These are phyloP conservation scores for Cryptococcus hybrid DNA, from an alignment of 1,284 basidiomycete species.

Conservation along the genomic window DNA sequence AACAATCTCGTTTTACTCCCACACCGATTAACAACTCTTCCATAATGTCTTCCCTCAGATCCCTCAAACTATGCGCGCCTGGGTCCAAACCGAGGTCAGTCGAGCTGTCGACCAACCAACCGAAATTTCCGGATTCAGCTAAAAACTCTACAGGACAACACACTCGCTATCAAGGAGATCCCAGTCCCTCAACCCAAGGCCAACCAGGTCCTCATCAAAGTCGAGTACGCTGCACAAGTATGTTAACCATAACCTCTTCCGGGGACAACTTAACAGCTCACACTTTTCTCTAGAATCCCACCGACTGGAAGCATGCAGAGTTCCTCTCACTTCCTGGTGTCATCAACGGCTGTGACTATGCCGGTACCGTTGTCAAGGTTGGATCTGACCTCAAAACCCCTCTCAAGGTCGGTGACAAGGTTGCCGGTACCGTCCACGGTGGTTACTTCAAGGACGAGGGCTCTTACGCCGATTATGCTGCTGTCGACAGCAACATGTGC, in stretches of 20 bases:
- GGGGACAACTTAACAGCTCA: too few species aligned
- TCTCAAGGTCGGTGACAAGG: constrained; percentile 52
- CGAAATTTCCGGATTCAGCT: background rate
- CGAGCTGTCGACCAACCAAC: background rate
- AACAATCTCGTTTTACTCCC: too few species aligned
- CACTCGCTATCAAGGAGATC: constrained; percentile 25
- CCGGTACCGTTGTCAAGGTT: constrained; percentile 51
- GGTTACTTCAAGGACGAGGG: constrained; percentile 42
- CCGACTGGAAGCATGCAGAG: constrained; percentile 45
- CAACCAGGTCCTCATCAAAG: constrained; percentile 47
- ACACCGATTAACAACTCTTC: too few species aligned
- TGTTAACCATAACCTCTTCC: constrained; percentile 1
- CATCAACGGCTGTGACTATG: constrained; percentile 55
- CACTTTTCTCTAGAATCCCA: constrained; percentile 27
- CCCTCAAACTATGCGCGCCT: constrained; percentile 24
- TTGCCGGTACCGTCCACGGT: constrained; percentile 55
- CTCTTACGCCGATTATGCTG: constrained; percentile 51
- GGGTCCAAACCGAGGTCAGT: constrained; percentile 25
- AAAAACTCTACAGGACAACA: background rate
- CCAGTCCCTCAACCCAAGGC: constrained; percentile 32
- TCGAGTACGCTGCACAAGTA: constrained; percentile 39
- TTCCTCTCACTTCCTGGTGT: constrained; percentile 32
- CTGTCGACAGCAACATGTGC: constrained; percentile 28
- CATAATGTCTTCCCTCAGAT: too few species aligned
- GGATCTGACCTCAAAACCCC: constrained; percentile 39